A percentile compares a stretch with the other conserved stretches of the same genome.
These are phyloP conservation scores for Penicillium alfredii DNA, from an alignment of 495 filamentous ascomycete genomes.

Conservation along the genomic window DNA sequence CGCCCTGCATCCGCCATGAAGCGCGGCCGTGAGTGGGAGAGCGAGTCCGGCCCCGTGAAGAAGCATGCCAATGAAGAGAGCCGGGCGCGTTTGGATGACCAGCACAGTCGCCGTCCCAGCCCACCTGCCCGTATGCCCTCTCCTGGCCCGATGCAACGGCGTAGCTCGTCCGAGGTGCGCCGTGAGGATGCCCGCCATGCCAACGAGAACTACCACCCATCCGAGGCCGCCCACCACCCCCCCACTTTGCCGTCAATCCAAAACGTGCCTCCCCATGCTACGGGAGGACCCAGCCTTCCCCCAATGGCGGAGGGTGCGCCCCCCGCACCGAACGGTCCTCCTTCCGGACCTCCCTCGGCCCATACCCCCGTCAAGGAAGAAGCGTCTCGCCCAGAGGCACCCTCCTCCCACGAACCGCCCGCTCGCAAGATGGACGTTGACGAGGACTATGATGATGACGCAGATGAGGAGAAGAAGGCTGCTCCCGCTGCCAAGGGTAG, in stretches of 20 bases:
- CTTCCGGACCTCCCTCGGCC: constrained; percentile 41
- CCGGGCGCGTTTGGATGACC: constrained; percentile 79
- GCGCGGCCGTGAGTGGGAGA: constrained; percentile 81
- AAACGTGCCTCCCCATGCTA: constrained; percentile 56
- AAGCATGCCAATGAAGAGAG: constrained; percentile 85
- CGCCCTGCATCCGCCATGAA: constrained; percentile 77
- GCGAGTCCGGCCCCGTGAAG: constrained; percentile 62
- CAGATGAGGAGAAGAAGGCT: constrained; percentile 70
- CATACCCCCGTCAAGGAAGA: constrained; percentile 42
- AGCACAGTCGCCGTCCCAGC: constrained; percentile 67
- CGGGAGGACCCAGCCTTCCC: constrained; percentile 43
- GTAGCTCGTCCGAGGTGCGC: constrained; percentile 72
- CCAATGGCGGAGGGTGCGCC: constrained; percentile 50
- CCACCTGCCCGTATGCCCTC: constrained; percentile 53
- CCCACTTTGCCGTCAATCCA: constrained; percentile 67
- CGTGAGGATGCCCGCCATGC: constrained; percentile 62
- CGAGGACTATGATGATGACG: constrained; percentile 90
- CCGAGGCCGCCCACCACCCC: constrained; percentile 84
- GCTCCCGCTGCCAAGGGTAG: constrained; percentile 34
- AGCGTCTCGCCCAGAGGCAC: constrained; percentile 46
- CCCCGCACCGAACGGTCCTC: constrained; percentile 54
- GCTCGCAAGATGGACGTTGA: constrained; percentile 95
- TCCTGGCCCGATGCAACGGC: constrained; percentile 64
- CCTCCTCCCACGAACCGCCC: constrained; percentile 67
- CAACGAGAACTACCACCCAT: constrained; percentile 79